phyloP scores from a whole-genome alignment of 2,329 filamentous ascomycete species.

The Knufia petricola region DNA sequence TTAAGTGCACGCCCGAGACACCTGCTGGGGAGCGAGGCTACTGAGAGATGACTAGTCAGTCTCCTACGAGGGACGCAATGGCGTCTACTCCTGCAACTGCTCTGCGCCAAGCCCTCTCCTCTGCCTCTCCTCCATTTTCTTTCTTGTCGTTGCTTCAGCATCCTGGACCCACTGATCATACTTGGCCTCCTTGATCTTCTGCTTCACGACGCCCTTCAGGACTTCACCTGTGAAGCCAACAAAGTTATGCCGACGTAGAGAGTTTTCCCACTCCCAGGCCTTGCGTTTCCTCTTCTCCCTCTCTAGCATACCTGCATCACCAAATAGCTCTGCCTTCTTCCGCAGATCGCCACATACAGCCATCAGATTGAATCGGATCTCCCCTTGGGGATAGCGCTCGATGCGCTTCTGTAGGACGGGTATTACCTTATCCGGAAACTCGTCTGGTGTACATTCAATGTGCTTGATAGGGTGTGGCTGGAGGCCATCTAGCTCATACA shows the following conservation, averaged over 20 bases:
- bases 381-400: conserved; percentile 69
- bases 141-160: conserved; percentile 36
- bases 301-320: conserved; percentile 67
- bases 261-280: conserved; percentile 93
- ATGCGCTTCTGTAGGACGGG: conserved; percentile 79
- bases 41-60: too few species aligned
- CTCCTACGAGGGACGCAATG: too few species aligned
- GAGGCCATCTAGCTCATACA: conserved; percentile 93
- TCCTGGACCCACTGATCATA: conserved; percentile 80
- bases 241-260: conserved; percentile 85
- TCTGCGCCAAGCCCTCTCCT: conserved; percentile 13
- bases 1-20: too few species aligned
- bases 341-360: conserved; percentile 83
- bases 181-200: conserved; percentile 59
- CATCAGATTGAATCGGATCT: conserved; percentile 93
- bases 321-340: conserved; percentile 65
- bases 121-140: conserved; percentile 28
- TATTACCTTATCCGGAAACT: conserved; percentile 73
- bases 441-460: conserved; percentile 58
- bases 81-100: conserved; percentile 4
- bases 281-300: conserved; percentile 73
- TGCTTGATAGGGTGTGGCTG: conserved; percentile 89
- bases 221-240: conserved; percentile 89
- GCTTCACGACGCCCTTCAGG: conserved; percentile 70
- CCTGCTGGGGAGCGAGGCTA: too few species aligned